Evolutionary conservation across 768 basidiomycete genomes (phyloP).

Genomic region (Kwoniella heveanensis): DNA sequence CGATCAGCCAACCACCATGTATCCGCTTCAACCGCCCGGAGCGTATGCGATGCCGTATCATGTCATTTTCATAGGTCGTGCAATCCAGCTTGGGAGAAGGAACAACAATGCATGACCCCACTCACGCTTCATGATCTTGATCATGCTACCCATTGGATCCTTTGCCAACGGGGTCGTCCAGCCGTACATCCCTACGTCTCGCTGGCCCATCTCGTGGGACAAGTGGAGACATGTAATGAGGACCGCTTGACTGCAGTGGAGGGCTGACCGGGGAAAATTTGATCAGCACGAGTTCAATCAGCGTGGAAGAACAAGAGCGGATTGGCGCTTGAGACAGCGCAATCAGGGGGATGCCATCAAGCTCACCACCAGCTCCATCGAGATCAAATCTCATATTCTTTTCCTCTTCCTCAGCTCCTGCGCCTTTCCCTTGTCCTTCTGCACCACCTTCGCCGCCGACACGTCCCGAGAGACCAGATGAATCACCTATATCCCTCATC

Average conservation of each 20-base stretch:
- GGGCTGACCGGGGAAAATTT: neutral
- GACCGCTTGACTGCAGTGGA: constrained; percentile 42
- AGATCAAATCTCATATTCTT: neutral
- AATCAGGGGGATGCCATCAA: no score
- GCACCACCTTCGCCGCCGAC: neutral
- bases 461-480: no score
- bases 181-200: constrained; percentile 45
- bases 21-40: no score
- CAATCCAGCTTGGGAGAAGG: no score
- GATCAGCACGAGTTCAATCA: neutral
- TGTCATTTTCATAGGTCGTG: no score
- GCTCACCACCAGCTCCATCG: neutral
- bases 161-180: constrained; percentile 39
- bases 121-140: constrained; percentile 49
- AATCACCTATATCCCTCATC: constrained; percentile 2
- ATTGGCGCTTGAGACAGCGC: no score
- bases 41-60: no score
- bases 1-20: no score
- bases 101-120: no score
- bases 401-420: neutral
- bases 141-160: constrained; percentile 45
- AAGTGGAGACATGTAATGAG: constrained; percentile 48
- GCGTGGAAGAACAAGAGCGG: neutral
- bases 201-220: constrained; percentile 41
- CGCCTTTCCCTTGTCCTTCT: neutral